Conservation (phyloP, 306 rosid species). For the Canavalia ensiformis region DNA sequence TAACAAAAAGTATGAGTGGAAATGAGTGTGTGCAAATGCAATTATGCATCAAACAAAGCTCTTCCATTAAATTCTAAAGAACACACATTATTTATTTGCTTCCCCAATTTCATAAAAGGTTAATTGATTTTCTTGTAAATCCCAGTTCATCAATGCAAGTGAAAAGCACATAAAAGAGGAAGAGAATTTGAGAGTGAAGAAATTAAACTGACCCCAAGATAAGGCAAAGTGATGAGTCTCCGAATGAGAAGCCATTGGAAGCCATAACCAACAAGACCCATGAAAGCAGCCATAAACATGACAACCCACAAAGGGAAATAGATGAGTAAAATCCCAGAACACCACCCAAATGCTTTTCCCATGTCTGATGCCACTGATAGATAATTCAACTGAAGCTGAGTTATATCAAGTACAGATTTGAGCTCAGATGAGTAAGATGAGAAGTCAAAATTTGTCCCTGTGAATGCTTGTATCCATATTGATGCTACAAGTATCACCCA, state of each 20-base stretch:
- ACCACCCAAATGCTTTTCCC: slow-evolving; percentile 83
- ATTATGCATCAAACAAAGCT: not conserved
- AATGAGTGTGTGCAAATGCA: no score
- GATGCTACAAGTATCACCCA: slow-evolving; percentile 67
- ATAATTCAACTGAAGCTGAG: slow-evolving; percentile 75
- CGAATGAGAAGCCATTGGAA: slow-evolving; percentile 74
- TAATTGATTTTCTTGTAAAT: not conserved
- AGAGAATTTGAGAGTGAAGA: not conserved
- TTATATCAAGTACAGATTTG: slow-evolving; percentile 66
- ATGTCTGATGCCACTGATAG: slow-evolving; percentile 78
- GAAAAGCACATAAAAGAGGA: not conserved
- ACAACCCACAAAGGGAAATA: slow-evolving; percentile 70
- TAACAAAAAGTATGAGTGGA: no score
- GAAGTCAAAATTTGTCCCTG: slow-evolving; percentile 84
- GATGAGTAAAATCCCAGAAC: slow-evolving; percentile 65
- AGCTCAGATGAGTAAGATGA: slow-evolving; percentile 71
- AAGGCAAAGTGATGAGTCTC: slow-evolving; percentile 61
- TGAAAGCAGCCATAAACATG: slow-evolving; percentile 58
- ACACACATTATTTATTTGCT: not conserved
- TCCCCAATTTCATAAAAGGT: not conserved
- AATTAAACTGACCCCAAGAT: slow-evolving; percentile 58
- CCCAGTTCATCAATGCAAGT: not conserved
- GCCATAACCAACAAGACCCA: slow-evolving; percentile 73
- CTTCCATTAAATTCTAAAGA: not conserved
- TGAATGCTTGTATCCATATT: slow-evolving; percentile 77